Evolutionary conservation across 371 early-diverging fungal species (phyloP).

Genomic region (Lichtheimia ornata): DNA sequence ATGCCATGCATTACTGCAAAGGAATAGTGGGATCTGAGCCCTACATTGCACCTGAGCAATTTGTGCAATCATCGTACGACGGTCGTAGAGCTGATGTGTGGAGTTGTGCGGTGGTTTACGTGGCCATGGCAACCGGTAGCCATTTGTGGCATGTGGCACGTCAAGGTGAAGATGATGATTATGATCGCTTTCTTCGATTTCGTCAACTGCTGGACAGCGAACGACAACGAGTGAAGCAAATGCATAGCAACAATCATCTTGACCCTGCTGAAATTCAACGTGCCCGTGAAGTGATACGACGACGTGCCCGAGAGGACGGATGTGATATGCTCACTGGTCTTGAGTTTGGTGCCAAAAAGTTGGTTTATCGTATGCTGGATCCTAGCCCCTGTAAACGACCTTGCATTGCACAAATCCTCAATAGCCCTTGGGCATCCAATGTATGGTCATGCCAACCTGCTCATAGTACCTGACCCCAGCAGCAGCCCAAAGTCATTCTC

Average conservation of each 20-base stretch:
- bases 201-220: slow-evolving; percentile 39
- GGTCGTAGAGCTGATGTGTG: slow-evolving; percentile 51
- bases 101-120: slow-evolving; percentile 52
- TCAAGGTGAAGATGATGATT: slow-evolving; percentile 34
- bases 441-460: slow-evolving; percentile 33
- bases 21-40: slow-evolving; percentile 57
- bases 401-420: slow-evolving; percentile 44
- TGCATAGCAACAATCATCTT: slow-evolving; percentile 10
- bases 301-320: slow-evolving; percentile 31
- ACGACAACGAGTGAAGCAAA: slow-evolving; percentile 25
- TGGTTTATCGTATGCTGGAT: slow-evolving; percentile 63
- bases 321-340: slow-evolving; percentile 46
- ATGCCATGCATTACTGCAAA: slow-evolving; percentile 12
- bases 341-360: slow-evolving; percentile 40
- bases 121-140: slow-evolving; percentile 41
- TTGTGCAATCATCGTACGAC: slow-evolving; percentile 39
- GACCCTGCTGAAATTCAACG: slow-evolving; percentile 56
- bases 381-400: slow-evolving; percentile 62
- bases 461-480: background rate
- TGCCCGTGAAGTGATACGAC: slow-evolving; percentile 38
- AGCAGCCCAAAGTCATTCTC: too few species aligned
- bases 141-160: slow-evolving; percentile 52
- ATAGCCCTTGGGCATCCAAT: slow-evolving; percentile 54
- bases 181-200: slow-evolving; percentile 37
- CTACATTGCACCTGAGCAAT: slow-evolving; percentile 60